These are phyloP conservation scores for Crithidia fasciculata DNA, from an alignment of 208 protist genomes.

Conservation along the genomic window DNA sequence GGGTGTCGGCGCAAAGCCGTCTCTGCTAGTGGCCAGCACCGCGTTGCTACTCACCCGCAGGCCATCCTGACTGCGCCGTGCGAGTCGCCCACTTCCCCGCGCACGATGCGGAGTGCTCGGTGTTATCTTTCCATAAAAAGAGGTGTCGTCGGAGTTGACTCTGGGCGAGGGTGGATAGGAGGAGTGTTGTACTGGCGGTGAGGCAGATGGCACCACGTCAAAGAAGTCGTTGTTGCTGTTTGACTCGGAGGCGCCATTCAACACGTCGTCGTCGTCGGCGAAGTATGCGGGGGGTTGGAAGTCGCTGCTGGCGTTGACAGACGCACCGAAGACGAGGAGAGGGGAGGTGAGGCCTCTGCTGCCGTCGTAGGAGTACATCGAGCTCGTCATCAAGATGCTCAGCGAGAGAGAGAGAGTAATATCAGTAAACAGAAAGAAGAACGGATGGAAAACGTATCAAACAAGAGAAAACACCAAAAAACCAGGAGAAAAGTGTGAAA, in stretches of 20 bases:
- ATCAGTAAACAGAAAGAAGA: background rate
- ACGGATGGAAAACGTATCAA: background rate
- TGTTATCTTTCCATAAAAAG: too few species aligned
- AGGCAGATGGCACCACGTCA: background rate
- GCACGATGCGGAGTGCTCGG: too few species aligned
- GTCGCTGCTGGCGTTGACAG: background rate
- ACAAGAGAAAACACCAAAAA: background rate
- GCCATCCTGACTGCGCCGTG: background rate
- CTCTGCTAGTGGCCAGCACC: background rate
- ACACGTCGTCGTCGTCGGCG: background rate
- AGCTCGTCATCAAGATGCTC: background rate
- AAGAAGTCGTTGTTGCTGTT: background rate
- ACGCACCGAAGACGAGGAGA: background rate
- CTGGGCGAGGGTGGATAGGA: background rate
- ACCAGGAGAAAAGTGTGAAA: background rate
- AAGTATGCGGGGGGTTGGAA: background rate
- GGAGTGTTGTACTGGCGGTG: background rate
- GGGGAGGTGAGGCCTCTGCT: background rate
- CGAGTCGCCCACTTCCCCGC: too few species aligned
- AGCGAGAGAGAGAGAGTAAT: background rate
- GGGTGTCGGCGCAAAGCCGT: background rate
- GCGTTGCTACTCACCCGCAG: background rate
- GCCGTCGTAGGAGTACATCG: constrained; percentile 3
- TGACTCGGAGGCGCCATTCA: constrained; percentile 1
- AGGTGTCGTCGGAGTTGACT: background rate